Evolutionary conservation across 2,329 filamentous ascomycete species (phyloP).

Genomic region (Atkinsonella texensis): DNA sequence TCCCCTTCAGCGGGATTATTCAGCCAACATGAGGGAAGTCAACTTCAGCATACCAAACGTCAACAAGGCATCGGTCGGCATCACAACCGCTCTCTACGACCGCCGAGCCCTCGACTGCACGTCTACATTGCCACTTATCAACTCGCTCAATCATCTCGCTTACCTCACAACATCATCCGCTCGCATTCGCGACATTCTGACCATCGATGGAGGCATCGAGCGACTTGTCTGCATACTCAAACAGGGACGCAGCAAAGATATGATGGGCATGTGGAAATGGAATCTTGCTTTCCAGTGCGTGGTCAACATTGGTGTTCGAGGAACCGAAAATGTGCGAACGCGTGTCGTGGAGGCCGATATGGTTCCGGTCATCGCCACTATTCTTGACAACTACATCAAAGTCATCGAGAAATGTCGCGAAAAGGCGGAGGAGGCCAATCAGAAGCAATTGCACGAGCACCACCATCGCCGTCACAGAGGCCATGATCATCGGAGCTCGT

Average conservation of each 20-base stretch:
- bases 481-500: constrained; percentile 35
- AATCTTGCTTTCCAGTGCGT: constrained; percentile 98
- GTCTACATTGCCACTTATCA: constrained; percentile 92
- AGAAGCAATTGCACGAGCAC: constrained; percentile 48
- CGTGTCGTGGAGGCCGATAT: constrained; percentile 97
- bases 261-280: constrained; percentile 99
- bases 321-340: constrained; percentile 86
- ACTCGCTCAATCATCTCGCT: constrained; percentile 96
- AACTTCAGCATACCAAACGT: constrained; percentile 99
- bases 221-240: constrained; percentile 94
- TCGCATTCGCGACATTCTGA: constrained; percentile 93
- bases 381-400: constrained; percentile 96
- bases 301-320: constrained; percentile 94
- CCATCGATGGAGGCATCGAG: constrained; percentile 97
- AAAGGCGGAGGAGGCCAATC: constrained; percentile 71
- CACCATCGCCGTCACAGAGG: constrained; percentile 35
- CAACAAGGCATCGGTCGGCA: constrained; percentile 98
- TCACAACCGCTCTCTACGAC: constrained; percentile 96
- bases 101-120: constrained; percentile 95
- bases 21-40: constrained; percentile 85
- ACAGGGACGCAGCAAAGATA: constrained; percentile 88
- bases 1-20: constrained; percentile 6
- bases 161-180: constrained; percentile 97
- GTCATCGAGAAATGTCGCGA: constrained; percentile 87
- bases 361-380: constrained; percentile 96